Conservation (phyloP, 345 rosid genomes). For the Gossypium raimondii region DNA sequence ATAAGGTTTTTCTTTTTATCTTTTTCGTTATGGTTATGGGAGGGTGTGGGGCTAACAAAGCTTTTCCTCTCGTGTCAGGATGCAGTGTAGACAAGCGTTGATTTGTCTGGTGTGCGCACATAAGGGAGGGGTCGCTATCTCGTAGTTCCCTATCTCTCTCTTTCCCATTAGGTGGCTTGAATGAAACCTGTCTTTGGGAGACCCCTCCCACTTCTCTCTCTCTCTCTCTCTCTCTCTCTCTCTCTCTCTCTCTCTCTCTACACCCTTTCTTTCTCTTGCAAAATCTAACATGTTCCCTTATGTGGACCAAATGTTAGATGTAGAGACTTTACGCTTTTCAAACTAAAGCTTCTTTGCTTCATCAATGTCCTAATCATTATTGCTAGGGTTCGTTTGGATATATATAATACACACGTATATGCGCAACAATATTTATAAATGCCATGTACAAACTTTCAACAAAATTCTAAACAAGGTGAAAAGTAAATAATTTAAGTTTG, state of each 20-base stretch:
- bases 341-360: background rate
- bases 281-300: conserved; percentile 13
- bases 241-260: too few species aligned
- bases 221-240: background rate
- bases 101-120: conserved; percentile 27
- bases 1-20: background rate
- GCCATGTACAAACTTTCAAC: too few species aligned
- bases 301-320: conserved; percentile 30
- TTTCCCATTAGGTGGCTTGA: conserved; percentile 51
- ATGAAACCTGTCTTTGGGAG: conserved; percentile 33
- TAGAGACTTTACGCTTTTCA: conserved; percentile 9
- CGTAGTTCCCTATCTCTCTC: conserved; percentile 39
- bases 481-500: too few species aligned
- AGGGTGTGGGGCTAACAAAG: background rate
- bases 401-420: background rate
- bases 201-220: conserved; percentile 25
- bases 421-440: too few species aligned
- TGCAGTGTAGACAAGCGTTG: background rate
- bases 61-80: background rate
- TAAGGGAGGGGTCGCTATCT: conserved; percentile 39
- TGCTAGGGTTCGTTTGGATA: background rate
- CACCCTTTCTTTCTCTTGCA: background rate
- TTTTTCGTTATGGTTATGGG: background rate
- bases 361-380: conserved; percentile 1
- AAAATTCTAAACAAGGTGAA: too few species aligned